Evolutionary conservation across 768 basidiomycete species (phyloP).

Genomic region (Mycena vitilis): DNA sequence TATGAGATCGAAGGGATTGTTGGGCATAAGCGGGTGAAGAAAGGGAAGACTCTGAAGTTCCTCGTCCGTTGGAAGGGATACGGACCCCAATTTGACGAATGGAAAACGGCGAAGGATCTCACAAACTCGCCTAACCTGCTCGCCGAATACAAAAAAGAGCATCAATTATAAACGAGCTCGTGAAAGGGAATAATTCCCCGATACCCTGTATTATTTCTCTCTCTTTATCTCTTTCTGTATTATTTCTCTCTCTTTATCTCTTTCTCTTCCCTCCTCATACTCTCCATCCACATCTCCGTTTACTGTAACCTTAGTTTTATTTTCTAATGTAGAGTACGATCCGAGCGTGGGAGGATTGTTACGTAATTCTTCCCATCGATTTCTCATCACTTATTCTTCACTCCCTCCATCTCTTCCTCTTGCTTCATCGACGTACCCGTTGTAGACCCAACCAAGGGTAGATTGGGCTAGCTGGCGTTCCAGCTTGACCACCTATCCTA

Average conservation of each 20-base stretch:
- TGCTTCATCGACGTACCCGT: too few species aligned
- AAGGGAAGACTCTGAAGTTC: background rate
- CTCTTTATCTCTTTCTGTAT: background rate
- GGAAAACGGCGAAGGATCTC: background rate
- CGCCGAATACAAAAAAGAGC: background rate
- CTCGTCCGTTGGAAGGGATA: conserved; percentile 5
- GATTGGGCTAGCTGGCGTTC: too few species aligned
- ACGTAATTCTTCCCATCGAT: too few species aligned
- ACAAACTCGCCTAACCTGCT: background rate
- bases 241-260: too few species aligned
- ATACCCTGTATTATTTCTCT: background rate
- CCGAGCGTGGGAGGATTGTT: too few species aligned
- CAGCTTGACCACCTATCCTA: too few species aligned
- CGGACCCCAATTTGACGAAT: background rate
- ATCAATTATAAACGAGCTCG: background rate
- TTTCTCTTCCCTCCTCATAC: background rate
- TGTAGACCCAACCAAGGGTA: too few species aligned
- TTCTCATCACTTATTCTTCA: too few species aligned
- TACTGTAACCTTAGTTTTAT: too few species aligned
- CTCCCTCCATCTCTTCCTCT: background rate
- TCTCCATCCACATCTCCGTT: too few species aligned
- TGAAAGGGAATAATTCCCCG: too few species aligned
- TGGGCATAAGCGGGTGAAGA: background rate
- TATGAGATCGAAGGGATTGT: background rate
- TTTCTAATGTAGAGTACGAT: too few species aligned